phyloP scores from a whole-genome alignment of 2,329 filamentous ascomycete genomes.

The Coniochaeta hoffmannii region DNA sequence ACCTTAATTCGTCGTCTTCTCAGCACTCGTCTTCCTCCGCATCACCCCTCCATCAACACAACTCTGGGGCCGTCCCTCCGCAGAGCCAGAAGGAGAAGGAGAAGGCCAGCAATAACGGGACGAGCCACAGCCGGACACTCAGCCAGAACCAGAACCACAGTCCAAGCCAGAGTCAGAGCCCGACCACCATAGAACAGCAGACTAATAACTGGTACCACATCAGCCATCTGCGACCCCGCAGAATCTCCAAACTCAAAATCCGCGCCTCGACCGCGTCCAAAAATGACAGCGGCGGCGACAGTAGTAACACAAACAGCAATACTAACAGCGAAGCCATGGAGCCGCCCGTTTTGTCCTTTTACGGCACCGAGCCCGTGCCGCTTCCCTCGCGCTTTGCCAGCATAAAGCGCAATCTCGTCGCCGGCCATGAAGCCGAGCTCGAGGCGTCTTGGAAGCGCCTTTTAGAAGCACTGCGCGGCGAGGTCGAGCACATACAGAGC shows the following conservation, averaged over 20 bases:
- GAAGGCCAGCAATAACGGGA: background rate
- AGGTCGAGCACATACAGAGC: conserved; percentile 44
- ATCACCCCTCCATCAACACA: conserved; percentile 1
- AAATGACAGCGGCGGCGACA: conserved; percentile 4
- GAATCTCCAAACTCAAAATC: conserved; percentile 19
- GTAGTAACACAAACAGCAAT: background rate
- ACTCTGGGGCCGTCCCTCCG: conserved; percentile 1
- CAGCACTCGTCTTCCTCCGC: background rate
- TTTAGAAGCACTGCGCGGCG: conserved; percentile 40
- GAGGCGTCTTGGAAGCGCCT: conserved; percentile 48
- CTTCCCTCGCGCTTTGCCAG: conserved; percentile 50
- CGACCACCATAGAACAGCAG: conserved; percentile 3
- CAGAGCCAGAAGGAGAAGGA: conserved; percentile 3
- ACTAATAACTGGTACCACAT: background rate
- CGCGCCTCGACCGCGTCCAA: conserved; percentile 11
- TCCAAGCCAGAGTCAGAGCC: background rate
- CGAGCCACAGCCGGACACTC: background rate
- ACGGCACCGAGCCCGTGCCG: conserved; percentile 49
- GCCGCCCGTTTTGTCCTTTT: conserved; percentile 46
- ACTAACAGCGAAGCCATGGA: conserved; percentile 27
- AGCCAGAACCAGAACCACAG: background rate
- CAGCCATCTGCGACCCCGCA: conserved; percentile 18
- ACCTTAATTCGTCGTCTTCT: background rate
- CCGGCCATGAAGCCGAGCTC: conserved; percentile 46
- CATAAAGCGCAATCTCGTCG: conserved; percentile 47